A percentile compares a stretch with the other conserved stretches of the same genome.
phyloP scores from a whole-genome alignment of 768 basidiomycete species.

The Tulasnella sp. region DNA sequence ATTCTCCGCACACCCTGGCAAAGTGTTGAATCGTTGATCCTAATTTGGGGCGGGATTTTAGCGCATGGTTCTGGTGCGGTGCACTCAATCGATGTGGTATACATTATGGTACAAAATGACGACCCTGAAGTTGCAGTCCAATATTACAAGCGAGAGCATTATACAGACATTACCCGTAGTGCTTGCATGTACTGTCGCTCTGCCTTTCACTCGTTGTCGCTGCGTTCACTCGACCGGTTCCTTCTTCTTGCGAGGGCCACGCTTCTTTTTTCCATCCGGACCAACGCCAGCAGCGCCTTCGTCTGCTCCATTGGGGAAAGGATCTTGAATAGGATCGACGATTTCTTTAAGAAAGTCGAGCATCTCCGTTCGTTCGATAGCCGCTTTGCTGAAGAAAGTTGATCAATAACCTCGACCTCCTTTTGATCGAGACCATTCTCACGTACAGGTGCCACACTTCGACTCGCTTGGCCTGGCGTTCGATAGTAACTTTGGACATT shows the following conservation, averaged over 20 bases:
- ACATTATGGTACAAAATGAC: not conserved
- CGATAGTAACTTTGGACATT: slow-evolving; percentile 63
- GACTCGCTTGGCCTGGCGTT: slow-evolving; percentile 76
- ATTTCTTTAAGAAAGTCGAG: slow-evolving; percentile 93
- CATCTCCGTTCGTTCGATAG: slow-evolving; percentile 74
- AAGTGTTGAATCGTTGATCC: not conserved
- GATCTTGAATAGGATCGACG: slow-evolving; percentile 76
- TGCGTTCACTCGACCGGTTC: not conserved
- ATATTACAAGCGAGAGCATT: too few species aligned
- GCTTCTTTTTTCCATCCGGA: slow-evolving; percentile 27
- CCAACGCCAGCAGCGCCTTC: slow-evolving; percentile 30
- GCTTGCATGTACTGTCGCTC: not conserved
- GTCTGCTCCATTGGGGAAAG: slow-evolving; percentile 59
- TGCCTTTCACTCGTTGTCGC: not conserved
- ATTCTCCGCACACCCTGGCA: not conserved
- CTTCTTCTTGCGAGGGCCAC: slow-evolving; percentile 31
- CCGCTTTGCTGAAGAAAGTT: slow-evolving; percentile 60
- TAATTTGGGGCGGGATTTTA: not conserved
- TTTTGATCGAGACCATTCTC: not conserved
- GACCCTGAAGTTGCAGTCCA: too few species aligned
- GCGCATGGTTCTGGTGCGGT: not conserved
- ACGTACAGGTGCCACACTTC: slow-evolving; percentile 90
- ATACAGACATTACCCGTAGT: not conserved
- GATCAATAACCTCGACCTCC: too few species aligned
- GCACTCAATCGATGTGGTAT: not conserved